A percentile compares a stretch with the other conserved stretches of the same genome.
Evolutionary conservation across 2,329 filamentous ascomycete species (phyloP).

Genomic region (Alternaria sp.): DNA sequence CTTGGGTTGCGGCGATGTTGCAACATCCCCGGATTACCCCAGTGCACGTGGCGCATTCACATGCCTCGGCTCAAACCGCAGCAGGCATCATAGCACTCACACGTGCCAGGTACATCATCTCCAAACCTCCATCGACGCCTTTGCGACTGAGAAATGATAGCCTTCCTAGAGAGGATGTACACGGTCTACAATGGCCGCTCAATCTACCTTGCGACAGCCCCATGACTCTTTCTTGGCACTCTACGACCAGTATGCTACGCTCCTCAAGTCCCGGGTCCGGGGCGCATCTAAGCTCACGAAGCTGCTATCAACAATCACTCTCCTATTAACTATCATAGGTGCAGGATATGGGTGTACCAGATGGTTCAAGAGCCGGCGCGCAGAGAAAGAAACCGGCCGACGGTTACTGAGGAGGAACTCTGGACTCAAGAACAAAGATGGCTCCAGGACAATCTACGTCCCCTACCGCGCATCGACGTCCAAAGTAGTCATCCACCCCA

Average conservation of each 20-base stretch:
- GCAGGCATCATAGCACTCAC: slow-evolving; percentile 25
- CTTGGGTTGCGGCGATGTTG: neutral
- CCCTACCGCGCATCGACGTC: slow-evolving; percentile 87
- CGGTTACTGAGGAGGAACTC: slow-evolving; percentile 90
- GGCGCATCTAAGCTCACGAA: slow-evolving; percentile 74
- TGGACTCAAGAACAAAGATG: slow-evolving; percentile 91
- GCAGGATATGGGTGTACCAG: slow-evolving; percentile 79
- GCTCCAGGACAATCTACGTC: slow-evolving; percentile 92
- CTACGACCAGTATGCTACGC: slow-evolving; percentile 59
- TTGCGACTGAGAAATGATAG: slow-evolving; percentile 38
- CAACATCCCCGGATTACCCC: slow-evolving; percentile 28
- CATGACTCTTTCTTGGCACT: slow-evolving; percentile 57
- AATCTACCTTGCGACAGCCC: slow-evolving; percentile 74
- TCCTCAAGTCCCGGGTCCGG: slow-evolving; percentile 62
- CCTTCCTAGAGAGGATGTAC: slow-evolving; percentile 28
- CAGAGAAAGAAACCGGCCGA: slow-evolving; percentile 82
- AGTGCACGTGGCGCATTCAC: slow-evolving; percentile 30
- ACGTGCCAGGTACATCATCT: slow-evolving; percentile 28
- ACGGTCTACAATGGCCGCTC: slow-evolving; percentile 74
- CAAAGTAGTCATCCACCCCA: slow-evolving; percentile 89
- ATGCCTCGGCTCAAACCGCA: slow-evolving; percentile 36
- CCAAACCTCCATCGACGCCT: slow-evolving; percentile 8
- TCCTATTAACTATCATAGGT: slow-evolving; percentile 80
- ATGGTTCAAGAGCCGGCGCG: slow-evolving; percentile 76
- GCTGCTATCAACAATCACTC: slow-evolving; percentile 76